Conservation (phyloP, 306 rosid species). For the Senna siamea region DNA sequence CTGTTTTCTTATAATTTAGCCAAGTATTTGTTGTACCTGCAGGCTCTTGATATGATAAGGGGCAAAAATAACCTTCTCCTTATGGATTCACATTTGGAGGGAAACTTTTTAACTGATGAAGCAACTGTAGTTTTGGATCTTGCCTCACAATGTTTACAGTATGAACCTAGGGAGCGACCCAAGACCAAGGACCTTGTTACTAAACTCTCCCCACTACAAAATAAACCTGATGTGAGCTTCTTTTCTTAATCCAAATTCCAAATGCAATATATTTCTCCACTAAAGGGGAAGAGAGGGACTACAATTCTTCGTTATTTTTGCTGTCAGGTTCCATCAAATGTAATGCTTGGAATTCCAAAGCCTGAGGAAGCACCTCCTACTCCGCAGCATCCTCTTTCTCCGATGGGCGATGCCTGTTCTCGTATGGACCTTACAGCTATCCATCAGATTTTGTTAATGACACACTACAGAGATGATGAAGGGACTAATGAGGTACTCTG, state of each 20-base stretch:
- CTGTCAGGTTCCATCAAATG: conserved; percentile 68
- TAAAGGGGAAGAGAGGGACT: background rate
- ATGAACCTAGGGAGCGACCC: conserved; percentile 80
- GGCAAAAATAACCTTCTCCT: conserved; percentile 70
- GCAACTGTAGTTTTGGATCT: conserved; percentile 81
- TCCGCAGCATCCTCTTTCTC: conserved; percentile 72
- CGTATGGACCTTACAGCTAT: conserved; percentile 80
- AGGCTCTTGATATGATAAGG: conserved; percentile 86
- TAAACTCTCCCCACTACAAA: conserved; percentile 62
- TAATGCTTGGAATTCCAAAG: conserved; percentile 81
- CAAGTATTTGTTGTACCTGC: conserved; percentile 28
- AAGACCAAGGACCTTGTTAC: conserved; percentile 64
- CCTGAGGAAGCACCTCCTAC: conserved; percentile 71
- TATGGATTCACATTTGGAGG: conserved; percentile 92
- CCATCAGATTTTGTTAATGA: conserved; percentile 72
- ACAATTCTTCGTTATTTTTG: background rate
- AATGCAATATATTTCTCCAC: background rate
- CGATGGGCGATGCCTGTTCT: conserved; percentile 78
- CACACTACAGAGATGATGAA: conserved; percentile 74
- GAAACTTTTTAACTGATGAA: conserved; percentile 72
- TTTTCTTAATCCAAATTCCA: background rate
- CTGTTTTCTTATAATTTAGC: conserved; percentile 3
- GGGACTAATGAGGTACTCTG: conserved; percentile 69
- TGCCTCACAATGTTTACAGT: conserved; percentile 76
- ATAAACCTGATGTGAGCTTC: conserved; percentile 62